Evolutionary conservation across 805 yeast species (phyloP).

Genomic region (Nakazawaea laoshanensis): DNA sequence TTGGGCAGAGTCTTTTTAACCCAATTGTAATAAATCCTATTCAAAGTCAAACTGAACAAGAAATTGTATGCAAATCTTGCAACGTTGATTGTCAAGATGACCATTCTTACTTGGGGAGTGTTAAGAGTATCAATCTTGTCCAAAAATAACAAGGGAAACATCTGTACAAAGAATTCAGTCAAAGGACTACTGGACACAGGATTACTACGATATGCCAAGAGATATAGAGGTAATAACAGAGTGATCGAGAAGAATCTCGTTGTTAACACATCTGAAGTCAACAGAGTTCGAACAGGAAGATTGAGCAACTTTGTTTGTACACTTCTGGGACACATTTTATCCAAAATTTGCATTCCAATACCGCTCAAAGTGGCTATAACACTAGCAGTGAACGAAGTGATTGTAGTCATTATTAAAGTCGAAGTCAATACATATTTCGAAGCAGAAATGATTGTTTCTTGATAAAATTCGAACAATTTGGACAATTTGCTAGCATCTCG

Average conservation of each 20-base stretch:
- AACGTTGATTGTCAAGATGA: conserved; percentile 2
- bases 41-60: conserved; percentile 17
- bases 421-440: conserved; percentile 14
- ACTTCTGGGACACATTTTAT: conserved; percentile 21
- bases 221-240: conserved; percentile 22
- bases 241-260: conserved; percentile 16
- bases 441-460: conserved; percentile 12
- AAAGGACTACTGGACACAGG: conserved; percentile 8
- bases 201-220: conserved; percentile 16
- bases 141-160: conserved; percentile 17
- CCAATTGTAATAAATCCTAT: conserved; percentile 27
- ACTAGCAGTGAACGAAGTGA: conserved; percentile 17
- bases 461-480: conserved; percentile 12
- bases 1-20: conserved; percentile 23
- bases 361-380: conserved; percentile 15
- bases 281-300: conserved; percentile 14
- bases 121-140: background rate
- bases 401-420: conserved; percentile 14
- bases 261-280: conserved; percentile 15
- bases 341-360: conserved; percentile 21
- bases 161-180: conserved; percentile 14
- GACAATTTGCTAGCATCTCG: conserved; percentile 13
- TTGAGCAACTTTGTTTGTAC: conserved; percentile 22
- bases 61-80: conserved; percentile 13
- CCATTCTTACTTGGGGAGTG: conserved; percentile 1